Evolutionary conservation across 2,329 filamentous ascomycete genomes (phyloP).

Genomic region (Ophiognomonia clavigignenti-juglandacearum): DNA sequence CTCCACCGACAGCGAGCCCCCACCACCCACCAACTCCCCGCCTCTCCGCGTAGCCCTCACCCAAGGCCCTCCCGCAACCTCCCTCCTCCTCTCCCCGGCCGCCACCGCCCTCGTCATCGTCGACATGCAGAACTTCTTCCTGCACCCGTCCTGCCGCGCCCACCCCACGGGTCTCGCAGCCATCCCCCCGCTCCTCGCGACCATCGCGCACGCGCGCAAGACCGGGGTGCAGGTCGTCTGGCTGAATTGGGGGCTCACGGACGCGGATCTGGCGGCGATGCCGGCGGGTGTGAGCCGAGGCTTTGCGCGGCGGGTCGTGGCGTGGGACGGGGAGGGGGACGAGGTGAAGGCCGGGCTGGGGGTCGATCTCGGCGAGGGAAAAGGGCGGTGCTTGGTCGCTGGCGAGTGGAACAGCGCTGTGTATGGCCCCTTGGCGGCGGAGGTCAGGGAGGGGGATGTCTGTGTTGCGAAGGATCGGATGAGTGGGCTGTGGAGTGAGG

Average conservation of each 20-base stretch:
- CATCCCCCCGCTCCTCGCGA: slow-evolving; percentile 32
- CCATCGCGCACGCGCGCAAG: slow-evolving; percentile 41
- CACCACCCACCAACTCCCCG: not conserved
- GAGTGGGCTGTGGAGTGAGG: slow-evolving; percentile 48
- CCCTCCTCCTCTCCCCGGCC: slow-evolving; percentile 33
- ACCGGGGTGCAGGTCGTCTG: slow-evolving; percentile 47
- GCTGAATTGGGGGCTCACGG: slow-evolving; percentile 54
- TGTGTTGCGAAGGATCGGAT: slow-evolving; percentile 54
- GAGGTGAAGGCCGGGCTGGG: no score
- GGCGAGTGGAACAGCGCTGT: slow-evolving; percentile 54
- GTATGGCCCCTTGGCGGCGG: slow-evolving; percentile 38
- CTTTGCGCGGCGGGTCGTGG: slow-evolving; percentile 45
- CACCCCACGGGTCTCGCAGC: slow-evolving; percentile 37
- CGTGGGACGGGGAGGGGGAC: slow-evolving; percentile 42
- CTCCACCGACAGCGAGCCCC: no score
- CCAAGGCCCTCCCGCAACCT: slow-evolving; percentile 23
- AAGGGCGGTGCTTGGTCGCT: slow-evolving; percentile 42
- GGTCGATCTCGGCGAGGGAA: no score
- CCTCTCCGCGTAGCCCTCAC: slow-evolving; percentile 22
- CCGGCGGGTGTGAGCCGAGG: slow-evolving; percentile 43
- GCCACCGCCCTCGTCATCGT: slow-evolving; percentile 44
- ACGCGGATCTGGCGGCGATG: slow-evolving; percentile 43
- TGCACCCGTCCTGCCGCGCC: slow-evolving; percentile 35
- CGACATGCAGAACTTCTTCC: slow-evolving; percentile 51
- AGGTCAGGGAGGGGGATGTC: slow-evolving; percentile 36